Base-by-base conservation (phyloP, 1,284 basidiomycete genomes). In the Ustilago crameri region DNA sequence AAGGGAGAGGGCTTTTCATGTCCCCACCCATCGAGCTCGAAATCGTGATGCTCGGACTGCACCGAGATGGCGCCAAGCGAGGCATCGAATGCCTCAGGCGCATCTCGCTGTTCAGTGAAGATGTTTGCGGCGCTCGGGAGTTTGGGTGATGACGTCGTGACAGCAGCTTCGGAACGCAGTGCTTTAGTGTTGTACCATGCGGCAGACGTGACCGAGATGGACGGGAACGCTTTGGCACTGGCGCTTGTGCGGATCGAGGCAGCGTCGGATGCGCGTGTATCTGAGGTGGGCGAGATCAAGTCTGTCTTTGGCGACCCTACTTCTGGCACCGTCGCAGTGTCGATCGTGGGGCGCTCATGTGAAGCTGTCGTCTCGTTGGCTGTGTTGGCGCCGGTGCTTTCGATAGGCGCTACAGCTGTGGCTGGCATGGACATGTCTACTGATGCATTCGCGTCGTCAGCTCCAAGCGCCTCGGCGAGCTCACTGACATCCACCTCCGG, bases 161-260 rank as follows among this genome's bases (percentile, higher is more conserved):
- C 40, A 1, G 48, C 51, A 26, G 62, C 35, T 2, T 65, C 58
- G 0, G 57, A 50, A 15, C 69, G 65, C 15, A 62, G 32, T 2
- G 55, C 51, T 51, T 71, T 70, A 12, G 71, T 60, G 42, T 65
- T 65, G 68, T 74, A 74, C 72, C 72, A 74, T 18, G 72, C 72
- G n/a, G 72, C 72, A 9, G 72, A 71, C 3, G 72, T 74, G 23
- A 74, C 63, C 22, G 72, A 74, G 46, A 74, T 70, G n/a, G 67
- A 71, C 1, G 72, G 67, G 18, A 74, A 74, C 9, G 72, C 63
- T 65, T 74, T 74, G 20, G 63, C 52, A 45, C 63, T 66, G 7
- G 61, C 53, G 30, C 52, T 65, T 1, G 63, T 72, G 2, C 45
- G 22, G 22, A 66, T 56, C 23, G 69, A 72, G 5, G 59, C 57